phyloP scores from a whole-genome alignment of 805 yeast species.

The Schwanniomyces occidentalis region DNA sequence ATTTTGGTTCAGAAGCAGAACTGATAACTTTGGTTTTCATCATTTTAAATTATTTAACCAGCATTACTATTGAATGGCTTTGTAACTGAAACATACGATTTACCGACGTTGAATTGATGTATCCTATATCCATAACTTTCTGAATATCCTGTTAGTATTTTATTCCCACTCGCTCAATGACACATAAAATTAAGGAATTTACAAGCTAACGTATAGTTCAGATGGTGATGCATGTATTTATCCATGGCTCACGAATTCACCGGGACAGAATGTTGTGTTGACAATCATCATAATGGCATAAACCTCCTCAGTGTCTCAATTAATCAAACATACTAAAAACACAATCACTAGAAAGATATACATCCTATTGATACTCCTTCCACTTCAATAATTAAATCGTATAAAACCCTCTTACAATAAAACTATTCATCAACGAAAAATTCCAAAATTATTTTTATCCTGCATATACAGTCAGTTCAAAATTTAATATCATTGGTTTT shows the following conservation, averaged over 20 bases:
- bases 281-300: conserved; percentile 23
- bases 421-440: not conserved
- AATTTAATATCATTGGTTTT: no score
- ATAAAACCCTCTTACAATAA: not conserved
- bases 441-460: no score
- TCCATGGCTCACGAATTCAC: conserved; percentile 77
- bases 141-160: conserved; percentile 2
- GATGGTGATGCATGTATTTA: conserved; percentile 97
- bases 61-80: no score
- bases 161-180: not conserved
- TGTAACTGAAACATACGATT: conserved; percentile 3
- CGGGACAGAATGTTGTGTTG: conserved; percentile 38
- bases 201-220: conserved; percentile 41
- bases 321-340: conserved; percentile 3
- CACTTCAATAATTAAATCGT: not conserved
- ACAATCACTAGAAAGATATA: no score
- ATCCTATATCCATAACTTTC: not conserved
- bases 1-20: conserved; percentile 92
- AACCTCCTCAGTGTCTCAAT: not conserved
- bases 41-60: conserved; percentile 36
- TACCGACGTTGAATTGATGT: not conserved
- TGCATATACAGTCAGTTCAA: no score
- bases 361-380: not conserved
- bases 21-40: conserved; percentile 73
- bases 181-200: not conserved